Conservation (phyloP, 495 filamentous ascomycete species). For the Penicillium riverlandense region DNA sequence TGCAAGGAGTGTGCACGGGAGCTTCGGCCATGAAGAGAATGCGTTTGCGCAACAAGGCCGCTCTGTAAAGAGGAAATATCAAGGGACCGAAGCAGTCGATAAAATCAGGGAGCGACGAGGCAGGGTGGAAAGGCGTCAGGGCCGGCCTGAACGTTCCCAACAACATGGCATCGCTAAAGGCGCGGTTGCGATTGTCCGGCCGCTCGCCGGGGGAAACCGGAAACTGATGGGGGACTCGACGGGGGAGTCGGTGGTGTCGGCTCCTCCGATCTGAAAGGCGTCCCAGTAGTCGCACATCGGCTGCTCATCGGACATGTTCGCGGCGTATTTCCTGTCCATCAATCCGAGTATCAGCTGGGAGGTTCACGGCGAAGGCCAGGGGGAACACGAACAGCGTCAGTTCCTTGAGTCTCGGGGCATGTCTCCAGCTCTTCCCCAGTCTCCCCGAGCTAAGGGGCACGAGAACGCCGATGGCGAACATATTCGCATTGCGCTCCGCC, state of each 20-base stretch:
- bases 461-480: constrained; percentile 84
- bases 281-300: constrained; percentile 77
- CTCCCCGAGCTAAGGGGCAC: constrained; percentile 82
- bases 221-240: constrained; percentile 49
- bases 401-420: constrained; percentile 67
- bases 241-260: constrained; percentile 35
- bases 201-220: constrained; percentile 37
- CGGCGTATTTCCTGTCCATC: constrained; percentile 23
- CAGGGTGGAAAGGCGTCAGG: constrained; percentile 75
- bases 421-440: constrained; percentile 82
- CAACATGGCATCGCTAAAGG: constrained; percentile 40
- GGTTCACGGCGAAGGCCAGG: neutral
- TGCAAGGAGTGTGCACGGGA: constrained; percentile 77
- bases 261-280: constrained; percentile 47
- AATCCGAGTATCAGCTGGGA: constrained; percentile 1
- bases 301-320: constrained; percentile 41
- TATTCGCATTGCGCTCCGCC: constrained; percentile 76
- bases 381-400: constrained; percentile 54
- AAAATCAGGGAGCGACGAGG: constrained; percentile 68
- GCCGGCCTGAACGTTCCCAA: constrained; percentile 61
- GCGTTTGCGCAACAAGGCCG: constrained; percentile 80
- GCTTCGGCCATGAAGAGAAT: constrained; percentile 79
- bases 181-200: constrained; percentile 25
- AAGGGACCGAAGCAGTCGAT: constrained; percentile 82
- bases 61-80: constrained; percentile 82